These are phyloP conservation scores for Pestalotiopsis sp. DNA, from an alignment of 2,329 filamentous ascomycete species.

Conservation along the genomic window DNA sequence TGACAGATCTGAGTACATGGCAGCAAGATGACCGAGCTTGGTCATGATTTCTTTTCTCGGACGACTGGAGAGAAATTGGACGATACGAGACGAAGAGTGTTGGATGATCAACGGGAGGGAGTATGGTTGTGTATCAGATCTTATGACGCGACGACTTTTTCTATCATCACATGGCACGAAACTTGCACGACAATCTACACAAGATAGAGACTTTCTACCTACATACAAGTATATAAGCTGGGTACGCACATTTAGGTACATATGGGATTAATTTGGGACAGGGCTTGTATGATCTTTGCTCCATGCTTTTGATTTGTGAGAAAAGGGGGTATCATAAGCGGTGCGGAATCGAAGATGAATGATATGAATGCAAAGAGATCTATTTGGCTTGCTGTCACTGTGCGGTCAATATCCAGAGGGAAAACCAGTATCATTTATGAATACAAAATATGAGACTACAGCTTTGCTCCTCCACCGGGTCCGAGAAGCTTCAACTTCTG, in stretches of 20 bases:
- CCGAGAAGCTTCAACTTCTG: constrained; percentile 43
- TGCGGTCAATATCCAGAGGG: too few species aligned
- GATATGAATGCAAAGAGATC: too few species aligned
- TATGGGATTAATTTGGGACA: background rate
- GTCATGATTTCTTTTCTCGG: too few species aligned
- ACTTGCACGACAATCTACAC: background rate
- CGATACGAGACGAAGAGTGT: background rate
- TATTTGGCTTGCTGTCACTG: too few species aligned
- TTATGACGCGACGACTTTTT: background rate
- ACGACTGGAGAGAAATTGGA: background rate
- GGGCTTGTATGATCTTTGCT: background rate
- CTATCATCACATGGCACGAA: background rate
- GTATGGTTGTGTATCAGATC: background rate
- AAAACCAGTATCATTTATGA: background rate
- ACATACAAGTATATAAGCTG: background rate
- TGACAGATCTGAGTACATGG: background rate
- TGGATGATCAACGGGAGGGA: background rate
- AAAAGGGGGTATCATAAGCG: too few species aligned
- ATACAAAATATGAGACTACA: background rate
- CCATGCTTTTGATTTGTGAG: background rate
- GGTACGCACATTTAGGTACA: background rate
- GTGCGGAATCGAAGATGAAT: too few species aligned
- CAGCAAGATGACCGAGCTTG: background rate
- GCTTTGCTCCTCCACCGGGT: background rate
- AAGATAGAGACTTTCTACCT: background rate